Conservation (phyloP, 75 land plant genomes). For the Sequoia sempervirens region DNA sequence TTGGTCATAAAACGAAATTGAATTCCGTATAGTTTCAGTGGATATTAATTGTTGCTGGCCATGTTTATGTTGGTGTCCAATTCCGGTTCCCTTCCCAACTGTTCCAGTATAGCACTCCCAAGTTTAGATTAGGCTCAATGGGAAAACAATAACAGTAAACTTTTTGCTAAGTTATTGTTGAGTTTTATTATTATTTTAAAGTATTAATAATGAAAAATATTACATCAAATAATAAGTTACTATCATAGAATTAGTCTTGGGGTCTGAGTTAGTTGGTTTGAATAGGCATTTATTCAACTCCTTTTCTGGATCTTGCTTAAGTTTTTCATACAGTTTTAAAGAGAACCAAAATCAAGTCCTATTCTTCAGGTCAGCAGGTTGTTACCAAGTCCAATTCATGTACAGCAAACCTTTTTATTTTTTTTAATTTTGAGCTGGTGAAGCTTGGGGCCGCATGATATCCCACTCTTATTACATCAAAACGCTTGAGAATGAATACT, state of each 20-base stretch:
- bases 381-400: not conserved
- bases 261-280: not conserved
- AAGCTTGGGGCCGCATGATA: not conserved
- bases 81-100: not conserved
- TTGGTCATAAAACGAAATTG: not conserved
- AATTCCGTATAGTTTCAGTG: not conserved
- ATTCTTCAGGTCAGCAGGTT: not conserved
- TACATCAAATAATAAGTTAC: not conserved
- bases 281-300: not conserved
- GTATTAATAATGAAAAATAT: too few relatives aligned
- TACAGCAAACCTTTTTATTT: not conserved
- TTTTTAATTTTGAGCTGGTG: not conserved
- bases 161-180: not conserved
- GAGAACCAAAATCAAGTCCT: not conserved
- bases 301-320: not conserved
- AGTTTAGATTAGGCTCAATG: not conserved
- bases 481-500: not conserved
- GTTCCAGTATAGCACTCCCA: not conserved
- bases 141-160: not conserved
- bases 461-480: not conserved
- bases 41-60: not conserved
- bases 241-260: not conserved
- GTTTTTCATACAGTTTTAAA: not conserved
- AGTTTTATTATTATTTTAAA: too few relatives aligned
- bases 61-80: not conserved